Conservation (phyloP, 129 eudicot species). For the Arctium minus region DNA sequence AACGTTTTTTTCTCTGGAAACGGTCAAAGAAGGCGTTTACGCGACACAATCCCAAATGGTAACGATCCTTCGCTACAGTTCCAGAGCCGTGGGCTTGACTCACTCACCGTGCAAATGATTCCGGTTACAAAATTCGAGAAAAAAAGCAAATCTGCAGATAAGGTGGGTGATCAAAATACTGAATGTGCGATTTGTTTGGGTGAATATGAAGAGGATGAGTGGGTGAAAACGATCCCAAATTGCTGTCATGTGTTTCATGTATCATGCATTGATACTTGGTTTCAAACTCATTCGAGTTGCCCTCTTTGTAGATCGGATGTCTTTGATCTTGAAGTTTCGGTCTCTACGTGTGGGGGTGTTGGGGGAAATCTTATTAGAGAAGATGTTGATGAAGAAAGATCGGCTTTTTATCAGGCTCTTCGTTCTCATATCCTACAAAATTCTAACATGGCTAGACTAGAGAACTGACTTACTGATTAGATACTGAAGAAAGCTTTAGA, state of each 20-base stretch:
- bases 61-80: slow-evolving; percentile 39
- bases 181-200: slow-evolving; percentile 81
- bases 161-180: slow-evolving; percentile 13
- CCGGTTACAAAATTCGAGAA: slow-evolving; percentile 50
- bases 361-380: slow-evolving; percentile 38
- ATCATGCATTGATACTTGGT: slow-evolving; percentile 75
- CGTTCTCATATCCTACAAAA: slow-evolving; percentile 37
- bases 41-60: slow-evolving; percentile 32
- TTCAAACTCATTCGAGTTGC: slow-evolving; percentile 60
- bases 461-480: background rate
- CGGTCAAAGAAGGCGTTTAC: slow-evolving; percentile 39
- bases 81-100: slow-evolving; percentile 57
- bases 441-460: slow-evolving; percentile 16
- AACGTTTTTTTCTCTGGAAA: slow-evolving; percentile 14
- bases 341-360: slow-evolving; percentile 22
- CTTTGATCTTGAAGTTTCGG: slow-evolving; percentile 25
- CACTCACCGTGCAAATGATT: slow-evolving; percentile 38
- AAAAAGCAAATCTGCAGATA: slow-evolving; percentile 28
- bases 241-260: slow-evolving; percentile 70
- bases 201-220: slow-evolving; percentile 66
- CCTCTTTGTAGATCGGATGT: slow-evolving; percentile 66
- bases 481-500: background rate
- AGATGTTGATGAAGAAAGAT: slow-evolving; percentile 40
- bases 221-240: slow-evolving; percentile 59
- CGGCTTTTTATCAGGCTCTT: slow-evolving; percentile 24